A percentile compares a stretch with the other conserved stretches of the same genome.
Conservation (phyloP, 352 stramenopile genomes). For the Globisporangium solare region DNA sequence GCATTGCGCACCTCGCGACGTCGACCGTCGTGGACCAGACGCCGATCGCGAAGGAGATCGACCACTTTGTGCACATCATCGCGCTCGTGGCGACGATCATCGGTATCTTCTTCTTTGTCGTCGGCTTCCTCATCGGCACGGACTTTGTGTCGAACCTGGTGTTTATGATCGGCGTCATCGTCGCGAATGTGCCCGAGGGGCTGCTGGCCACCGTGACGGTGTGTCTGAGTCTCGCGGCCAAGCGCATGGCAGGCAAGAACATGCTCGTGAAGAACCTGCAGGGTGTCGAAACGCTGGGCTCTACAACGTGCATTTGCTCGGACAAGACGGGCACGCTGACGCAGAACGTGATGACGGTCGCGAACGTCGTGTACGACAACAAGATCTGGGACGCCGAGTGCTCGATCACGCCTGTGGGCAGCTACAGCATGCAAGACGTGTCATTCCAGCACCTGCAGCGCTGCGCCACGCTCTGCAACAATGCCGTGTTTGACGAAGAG, state of each 20-base stretch:
- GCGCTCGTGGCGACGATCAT: constrained; percentile 50
- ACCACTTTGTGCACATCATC: constrained; percentile 70
- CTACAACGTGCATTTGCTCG: constrained; percentile 91
- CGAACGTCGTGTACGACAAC: constrained; percentile 70
- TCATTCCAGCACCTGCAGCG: constrained; percentile 67
- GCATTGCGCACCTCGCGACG: constrained; percentile 64
- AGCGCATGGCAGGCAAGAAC: constrained; percentile 86
- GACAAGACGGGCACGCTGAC: constrained; percentile 95
- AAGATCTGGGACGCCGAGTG: constrained; percentile 68
- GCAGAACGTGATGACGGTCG: constrained; percentile 94
- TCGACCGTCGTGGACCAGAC: constrained; percentile 45
- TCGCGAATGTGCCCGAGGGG: constrained; percentile 93
- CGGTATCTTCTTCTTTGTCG: constrained; percentile 55
- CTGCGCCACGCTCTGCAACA: constrained; percentile 89
- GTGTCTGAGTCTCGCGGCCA: constrained; percentile 88
- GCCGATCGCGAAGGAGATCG: constrained; percentile 58
- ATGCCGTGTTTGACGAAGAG: constrained; percentile 82
- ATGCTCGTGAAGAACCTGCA: constrained; percentile 95
- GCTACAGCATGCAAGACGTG: constrained; percentile 40
- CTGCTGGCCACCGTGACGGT: constrained; percentile 90
- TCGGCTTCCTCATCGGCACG: constrained; percentile 47
- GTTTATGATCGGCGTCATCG: constrained; percentile 96
- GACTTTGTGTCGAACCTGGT: constrained; percentile 77
- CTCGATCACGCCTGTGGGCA: constrained; percentile 66
- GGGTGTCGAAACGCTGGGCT: constrained; percentile 90